A percentile compares a stretch with the other conserved stretches of the same genome.
Evolutionary conservation across 345 rosid genomes (phyloP).

Genomic region (Arabidopsis suecica): DNA sequence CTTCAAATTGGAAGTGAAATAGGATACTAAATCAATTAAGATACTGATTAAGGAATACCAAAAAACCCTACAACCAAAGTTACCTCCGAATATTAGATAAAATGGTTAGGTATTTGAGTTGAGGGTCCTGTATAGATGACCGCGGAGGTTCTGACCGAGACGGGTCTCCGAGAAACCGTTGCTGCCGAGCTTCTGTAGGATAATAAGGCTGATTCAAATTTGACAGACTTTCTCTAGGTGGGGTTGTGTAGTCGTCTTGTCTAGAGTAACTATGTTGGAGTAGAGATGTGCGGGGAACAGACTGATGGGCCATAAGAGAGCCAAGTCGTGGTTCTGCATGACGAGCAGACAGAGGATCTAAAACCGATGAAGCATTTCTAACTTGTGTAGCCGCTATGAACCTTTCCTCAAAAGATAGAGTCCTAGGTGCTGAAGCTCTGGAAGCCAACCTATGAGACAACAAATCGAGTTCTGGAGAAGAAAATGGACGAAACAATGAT

Average conservation of each 20-base stretch:
- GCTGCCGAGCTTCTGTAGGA: conserved; percentile 43
- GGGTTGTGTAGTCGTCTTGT: conserved; percentile 39
- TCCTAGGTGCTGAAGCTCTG: conserved; percentile 34
- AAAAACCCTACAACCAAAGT: conserved; percentile 8
- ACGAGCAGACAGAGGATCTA: conserved; percentile 43
- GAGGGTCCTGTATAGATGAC: conserved; percentile 46
- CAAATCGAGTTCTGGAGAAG: conserved; percentile 33
- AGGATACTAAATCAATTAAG: not conserved
- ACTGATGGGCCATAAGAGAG: conserved; percentile 23
- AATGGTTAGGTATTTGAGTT: conserved; percentile 47
- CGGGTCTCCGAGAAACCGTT: conserved; percentile 34
- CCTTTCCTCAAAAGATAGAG: conserved; percentile 40
- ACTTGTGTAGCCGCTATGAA: conserved; percentile 45
- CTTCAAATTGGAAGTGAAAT: not conserved
- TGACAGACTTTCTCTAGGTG: conserved; percentile 32
- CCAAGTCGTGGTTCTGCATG: conserved; percentile 26
- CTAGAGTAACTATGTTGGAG: conserved; percentile 41
- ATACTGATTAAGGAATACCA: not conserved
- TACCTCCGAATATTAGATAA: conserved; percentile 48
- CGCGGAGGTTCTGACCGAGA: conserved; percentile 32
- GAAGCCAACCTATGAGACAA: conserved; percentile 42
- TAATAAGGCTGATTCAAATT: conserved; percentile 30
- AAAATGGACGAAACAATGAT: conserved; percentile 52
- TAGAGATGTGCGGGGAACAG: conserved; percentile 28
- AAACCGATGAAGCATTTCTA: conserved; percentile 42